These are phyloP conservation scores for Eragrostis tef DNA, from an alignment of 202 grass and related monocot genomes.

Conservation along the genomic window DNA sequence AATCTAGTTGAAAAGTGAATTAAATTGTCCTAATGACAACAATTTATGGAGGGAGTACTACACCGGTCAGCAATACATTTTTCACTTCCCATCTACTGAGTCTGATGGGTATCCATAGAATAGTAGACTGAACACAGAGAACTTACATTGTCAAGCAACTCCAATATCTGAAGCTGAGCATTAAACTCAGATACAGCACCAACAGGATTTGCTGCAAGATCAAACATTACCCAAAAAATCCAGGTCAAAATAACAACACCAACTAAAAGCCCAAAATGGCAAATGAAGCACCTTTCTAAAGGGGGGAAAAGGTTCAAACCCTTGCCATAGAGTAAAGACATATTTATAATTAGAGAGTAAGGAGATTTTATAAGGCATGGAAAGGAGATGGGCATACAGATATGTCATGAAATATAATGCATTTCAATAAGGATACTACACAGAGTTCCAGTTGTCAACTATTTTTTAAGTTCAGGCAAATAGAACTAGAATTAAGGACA, in stretches of 20 bases:
- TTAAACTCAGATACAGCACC: slow-evolving; percentile 77
- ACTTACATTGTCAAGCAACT: slow-evolving; percentile 97
- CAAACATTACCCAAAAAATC: slow-evolving; percentile 6
- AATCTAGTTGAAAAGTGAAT: no score
- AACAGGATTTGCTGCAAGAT: slow-evolving; percentile 72
- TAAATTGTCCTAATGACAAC: no score
- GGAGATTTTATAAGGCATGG: neutral
- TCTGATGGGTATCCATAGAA: neutral
- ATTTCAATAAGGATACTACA: neutral
- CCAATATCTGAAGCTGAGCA: slow-evolving; percentile 91
- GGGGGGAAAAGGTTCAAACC: neutral
- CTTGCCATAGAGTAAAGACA: neutral
- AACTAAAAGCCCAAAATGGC: neutral
- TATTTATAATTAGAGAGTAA: neutral
- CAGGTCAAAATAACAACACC: neutral
- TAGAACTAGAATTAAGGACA: neutral
- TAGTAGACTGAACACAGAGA: neutral
- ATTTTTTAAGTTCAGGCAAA: slow-evolving; percentile 13
- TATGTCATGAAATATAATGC: neutral
- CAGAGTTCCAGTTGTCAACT: neutral
- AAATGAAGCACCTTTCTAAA: neutral
- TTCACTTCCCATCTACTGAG: neutral
- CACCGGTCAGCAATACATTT: neutral
- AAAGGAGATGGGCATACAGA: neutral
- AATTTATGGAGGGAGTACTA: neutral